phyloP scores from a whole-genome alignment of 805 yeast genomes.

The Nakazawaea molendinolei region DNA sequence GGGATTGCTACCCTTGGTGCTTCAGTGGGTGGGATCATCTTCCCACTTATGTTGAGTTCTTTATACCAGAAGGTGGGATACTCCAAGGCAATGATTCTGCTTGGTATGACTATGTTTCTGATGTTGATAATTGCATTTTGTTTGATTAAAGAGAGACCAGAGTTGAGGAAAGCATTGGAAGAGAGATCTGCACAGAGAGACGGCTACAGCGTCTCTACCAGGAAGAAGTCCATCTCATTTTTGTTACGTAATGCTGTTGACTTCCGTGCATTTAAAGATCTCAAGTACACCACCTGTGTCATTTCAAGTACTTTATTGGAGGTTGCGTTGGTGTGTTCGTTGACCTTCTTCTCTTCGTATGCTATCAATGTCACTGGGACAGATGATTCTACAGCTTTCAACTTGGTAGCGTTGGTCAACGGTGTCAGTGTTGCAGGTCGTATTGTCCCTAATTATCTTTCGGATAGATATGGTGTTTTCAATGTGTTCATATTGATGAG shows the following conservation, averaged over 20 bases:
- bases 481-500: slow-evolving; percentile 46
- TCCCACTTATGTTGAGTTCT: slow-evolving; percentile 47
- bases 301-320: slow-evolving; percentile 34
- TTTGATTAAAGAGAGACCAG: slow-evolving; percentile 31
- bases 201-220: not conserved
- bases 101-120: slow-evolving; percentile 28
- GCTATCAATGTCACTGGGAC: slow-evolving; percentile 35
- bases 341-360: slow-evolving; percentile 38
- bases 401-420: slow-evolving; percentile 39
- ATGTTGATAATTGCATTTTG: slow-evolving; percentile 23
- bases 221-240: slow-evolving; percentile 1
- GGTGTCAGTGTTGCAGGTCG: slow-evolving; percentile 44
- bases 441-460: slow-evolving; percentile 40
- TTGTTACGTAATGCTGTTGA: slow-evolving; percentile 21
- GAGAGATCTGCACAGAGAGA: not conserved
- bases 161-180: slow-evolving; percentile 14
- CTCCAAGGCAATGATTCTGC: slow-evolving; percentile 51
- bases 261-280: slow-evolving; percentile 29
- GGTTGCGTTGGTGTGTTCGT: slow-evolving; percentile 29
- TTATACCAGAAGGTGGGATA: slow-evolving; percentile 44
- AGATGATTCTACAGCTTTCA: slow-evolving; percentile 31
- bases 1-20: slow-evolving; percentile 43
- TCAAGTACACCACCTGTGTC: slow-evolving; percentile 28
- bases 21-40: slow-evolving; percentile 57
- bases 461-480: slow-evolving; percentile 47